Percentiles rank a stretch among this genome's conserved stretches.
phyloP scores from a whole-genome alignment of 768 basidiomycete species.

The Russula lepida region DNA sequence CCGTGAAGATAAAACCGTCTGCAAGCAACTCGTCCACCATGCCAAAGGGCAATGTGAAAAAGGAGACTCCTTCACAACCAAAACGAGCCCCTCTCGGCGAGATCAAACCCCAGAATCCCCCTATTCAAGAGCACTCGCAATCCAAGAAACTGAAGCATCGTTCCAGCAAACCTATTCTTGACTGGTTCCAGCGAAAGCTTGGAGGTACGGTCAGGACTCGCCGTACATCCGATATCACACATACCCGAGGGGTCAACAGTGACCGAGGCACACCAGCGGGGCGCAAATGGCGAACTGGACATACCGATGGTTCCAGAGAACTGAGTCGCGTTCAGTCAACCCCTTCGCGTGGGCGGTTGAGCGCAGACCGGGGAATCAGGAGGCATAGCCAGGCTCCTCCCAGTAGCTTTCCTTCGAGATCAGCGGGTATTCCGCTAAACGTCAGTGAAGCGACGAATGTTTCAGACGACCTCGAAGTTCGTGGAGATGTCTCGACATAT shows the following conservation, averaged over 20 bases:
- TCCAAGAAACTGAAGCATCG: conserved; percentile 59
- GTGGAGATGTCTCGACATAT: conserved; percentile 37
- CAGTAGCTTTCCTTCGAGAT: conserved; percentile 17
- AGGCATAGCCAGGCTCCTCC: conserved; percentile 20
- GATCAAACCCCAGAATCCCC: conserved; percentile 22
- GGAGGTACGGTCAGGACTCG: conserved; percentile 57
- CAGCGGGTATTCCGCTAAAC: conserved; percentile 49
- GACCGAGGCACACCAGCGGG: conserved; percentile 10
- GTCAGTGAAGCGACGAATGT: conserved; percentile 36
- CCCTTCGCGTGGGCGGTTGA: conserved; percentile 21
- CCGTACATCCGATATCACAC: conserved; percentile 34
- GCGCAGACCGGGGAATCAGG: conserved; percentile 21
- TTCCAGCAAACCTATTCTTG: conserved; percentile 78
- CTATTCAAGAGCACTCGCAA: conserved; percentile 29
- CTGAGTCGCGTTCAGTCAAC: conserved; percentile 20
- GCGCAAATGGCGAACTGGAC: conserved; percentile 13
- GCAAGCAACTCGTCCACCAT: conserved; percentile 2
- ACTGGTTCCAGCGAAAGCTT: conserved; percentile 85
- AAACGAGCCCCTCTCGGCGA: conserved; percentile 21
- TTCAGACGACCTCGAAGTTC: conserved; percentile 25
- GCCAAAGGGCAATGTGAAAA: conserved; percentile 5
- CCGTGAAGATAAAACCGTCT: background rate
- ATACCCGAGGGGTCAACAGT: conserved; percentile 12
- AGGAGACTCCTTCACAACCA: conserved; percentile 5
- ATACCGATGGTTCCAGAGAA: conserved; percentile 19